Evolutionary conservation across 805 yeast genomes (phyloP).

Genomic region (Yamadazyma paraphyllophila): DNA sequence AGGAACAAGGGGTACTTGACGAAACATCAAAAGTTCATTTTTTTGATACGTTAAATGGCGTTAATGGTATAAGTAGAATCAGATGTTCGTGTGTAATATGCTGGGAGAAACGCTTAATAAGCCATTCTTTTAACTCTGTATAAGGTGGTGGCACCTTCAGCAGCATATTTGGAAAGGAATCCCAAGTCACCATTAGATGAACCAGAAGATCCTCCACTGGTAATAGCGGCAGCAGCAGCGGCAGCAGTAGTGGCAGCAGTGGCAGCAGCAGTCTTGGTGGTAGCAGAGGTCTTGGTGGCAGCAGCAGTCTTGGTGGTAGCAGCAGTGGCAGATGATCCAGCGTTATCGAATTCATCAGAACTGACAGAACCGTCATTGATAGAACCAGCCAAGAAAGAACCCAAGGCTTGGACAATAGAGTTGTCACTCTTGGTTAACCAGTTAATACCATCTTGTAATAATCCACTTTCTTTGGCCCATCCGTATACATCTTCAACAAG

Average conservation of each 20-base stretch:
- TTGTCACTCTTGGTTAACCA: constrained; percentile 25
- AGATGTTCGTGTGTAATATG: constrained; percentile 1
- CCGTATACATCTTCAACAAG: constrained; percentile 31
- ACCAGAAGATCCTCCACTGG: constrained; percentile 13
- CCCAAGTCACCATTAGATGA: constrained; percentile 14
- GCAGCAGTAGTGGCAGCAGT: constrained; percentile 14
- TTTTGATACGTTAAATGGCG: background rate
- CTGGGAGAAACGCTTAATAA: constrained; percentile 13
- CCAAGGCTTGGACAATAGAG: constrained; percentile 14
- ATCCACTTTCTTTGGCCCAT: constrained; percentile 39
- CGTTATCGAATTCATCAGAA: constrained; percentile 13
- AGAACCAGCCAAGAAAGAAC: constrained; percentile 24
- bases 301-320: constrained; percentile 15
- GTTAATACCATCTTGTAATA: constrained; percentile 27
- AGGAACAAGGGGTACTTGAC: constrained; percentile 6
- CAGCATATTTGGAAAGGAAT: constrained; percentile 16
- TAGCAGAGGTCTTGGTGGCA: constrained; percentile 13
- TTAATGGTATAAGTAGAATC: constrained; percentile 3
- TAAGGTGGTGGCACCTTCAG: constrained; percentile 21
- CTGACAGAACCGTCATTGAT: constrained; percentile 26
- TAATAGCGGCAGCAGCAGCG: constrained; percentile 14
- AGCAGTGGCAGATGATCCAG: constrained; percentile 17
- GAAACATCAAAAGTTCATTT: constrained; percentile 1
- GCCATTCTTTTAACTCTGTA: constrained; percentile 23
- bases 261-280: constrained; percentile 18